A percentile compares a stretch with the other conserved stretches of the same genome.
Evolutionary conservation across 768 basidiomycete genomes (phyloP).

Genomic region (Lactarius pseudohatsudake): DNA sequence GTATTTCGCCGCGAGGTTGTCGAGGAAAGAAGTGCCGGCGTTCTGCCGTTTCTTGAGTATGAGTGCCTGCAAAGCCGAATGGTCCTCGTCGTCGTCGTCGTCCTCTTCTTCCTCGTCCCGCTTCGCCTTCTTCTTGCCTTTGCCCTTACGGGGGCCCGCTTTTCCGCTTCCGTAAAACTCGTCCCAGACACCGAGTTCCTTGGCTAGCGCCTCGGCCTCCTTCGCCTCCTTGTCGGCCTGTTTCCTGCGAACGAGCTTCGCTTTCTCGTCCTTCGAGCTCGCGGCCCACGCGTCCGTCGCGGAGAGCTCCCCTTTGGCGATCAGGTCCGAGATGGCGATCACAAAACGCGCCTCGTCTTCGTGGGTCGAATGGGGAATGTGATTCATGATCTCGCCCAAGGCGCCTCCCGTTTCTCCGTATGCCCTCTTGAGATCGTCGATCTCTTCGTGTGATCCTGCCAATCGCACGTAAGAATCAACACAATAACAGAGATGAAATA

Average conservation of each 20-base stretch:
- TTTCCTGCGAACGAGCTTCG: slow-evolving; percentile 69
- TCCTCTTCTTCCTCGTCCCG: slow-evolving; percentile 38
- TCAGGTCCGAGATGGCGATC: slow-evolving; percentile 60
- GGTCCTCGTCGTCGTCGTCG: slow-evolving; percentile 60
- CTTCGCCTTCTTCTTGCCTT: slow-evolving; percentile 50
- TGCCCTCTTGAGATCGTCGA: slow-evolving; percentile 71
- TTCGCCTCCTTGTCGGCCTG: slow-evolving; percentile 73
- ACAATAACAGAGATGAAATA: slow-evolving; percentile 12
- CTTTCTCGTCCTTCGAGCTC: slow-evolving; percentile 77
- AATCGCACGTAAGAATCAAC: not conserved
- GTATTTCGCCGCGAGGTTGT: slow-evolving; percentile 74
- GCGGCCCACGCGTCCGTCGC: slow-evolving; percentile 62
- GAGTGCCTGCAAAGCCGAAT: slow-evolving; percentile 72
- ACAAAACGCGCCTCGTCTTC: slow-evolving; percentile 88
- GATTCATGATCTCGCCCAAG: slow-evolving; percentile 77
- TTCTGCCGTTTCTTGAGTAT: slow-evolving; percentile 76
- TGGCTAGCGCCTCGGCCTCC: slow-evolving; percentile 83
- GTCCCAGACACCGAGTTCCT: slow-evolving; percentile 91
- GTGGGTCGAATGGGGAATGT: slow-evolving; percentile 81
- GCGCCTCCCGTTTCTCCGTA: slow-evolving; percentile 73
- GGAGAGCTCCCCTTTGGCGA: slow-evolving; percentile 59
- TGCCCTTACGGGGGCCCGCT: slow-evolving; percentile 54
- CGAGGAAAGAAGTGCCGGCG: slow-evolving; percentile 71
- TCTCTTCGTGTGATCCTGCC: slow-evolving; percentile 83
- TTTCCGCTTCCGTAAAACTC: slow-evolving; percentile 86